phyloP scores from a whole-genome alignment of 495 filamentous ascomycete genomes.

The Daldinia decipiens region DNA sequence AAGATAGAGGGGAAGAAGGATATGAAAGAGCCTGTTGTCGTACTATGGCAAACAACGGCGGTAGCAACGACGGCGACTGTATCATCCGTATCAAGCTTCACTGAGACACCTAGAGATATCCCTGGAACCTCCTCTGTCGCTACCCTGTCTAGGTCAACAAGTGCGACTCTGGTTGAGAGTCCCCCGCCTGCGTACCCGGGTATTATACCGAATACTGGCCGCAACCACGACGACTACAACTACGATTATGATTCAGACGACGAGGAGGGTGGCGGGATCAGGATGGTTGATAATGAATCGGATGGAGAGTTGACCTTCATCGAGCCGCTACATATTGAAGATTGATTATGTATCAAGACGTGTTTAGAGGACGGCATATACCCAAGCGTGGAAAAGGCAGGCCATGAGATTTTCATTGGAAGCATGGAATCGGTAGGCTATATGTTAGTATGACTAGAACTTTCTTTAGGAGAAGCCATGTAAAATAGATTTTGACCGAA shows the following conservation, averaged over 20 bases:
- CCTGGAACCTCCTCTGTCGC: not conserved
- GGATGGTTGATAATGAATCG: slow-evolving; percentile 64
- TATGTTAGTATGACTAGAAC: not conserved
- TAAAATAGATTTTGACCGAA: not conserved
- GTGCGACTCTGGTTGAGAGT: not conserved
- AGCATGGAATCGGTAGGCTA: not conserved
- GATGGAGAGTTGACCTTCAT: slow-evolving; percentile 50
- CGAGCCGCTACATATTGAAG: slow-evolving; percentile 44
- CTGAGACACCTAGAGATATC: not conserved
- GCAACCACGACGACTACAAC: slow-evolving; percentile 50
- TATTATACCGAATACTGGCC: slow-evolving; percentile 35
- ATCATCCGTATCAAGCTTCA: slow-evolving; percentile 1
- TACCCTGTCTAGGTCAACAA: slow-evolving; percentile 6
- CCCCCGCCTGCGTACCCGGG: slow-evolving; percentile 26
- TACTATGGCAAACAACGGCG: not conserved
- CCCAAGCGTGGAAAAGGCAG: not conserved
- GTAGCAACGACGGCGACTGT: not conserved
- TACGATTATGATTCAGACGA: slow-evolving; percentile 56
- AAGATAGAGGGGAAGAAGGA: slow-evolving; percentile 42
- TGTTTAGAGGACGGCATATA: slow-evolving; percentile 14
- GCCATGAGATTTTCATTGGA: not conserved
- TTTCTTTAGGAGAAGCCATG: not conserved
- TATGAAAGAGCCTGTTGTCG: not conserved
- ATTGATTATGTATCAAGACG: not conserved
- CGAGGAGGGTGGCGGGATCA: slow-evolving; percentile 56